Percentiles rank a stretch among this genome's conserved stretches.
Evolutionary conservation across 371 early-diverging fungal species (phyloP).

Genomic region (Mucor piriformis): DNA sequence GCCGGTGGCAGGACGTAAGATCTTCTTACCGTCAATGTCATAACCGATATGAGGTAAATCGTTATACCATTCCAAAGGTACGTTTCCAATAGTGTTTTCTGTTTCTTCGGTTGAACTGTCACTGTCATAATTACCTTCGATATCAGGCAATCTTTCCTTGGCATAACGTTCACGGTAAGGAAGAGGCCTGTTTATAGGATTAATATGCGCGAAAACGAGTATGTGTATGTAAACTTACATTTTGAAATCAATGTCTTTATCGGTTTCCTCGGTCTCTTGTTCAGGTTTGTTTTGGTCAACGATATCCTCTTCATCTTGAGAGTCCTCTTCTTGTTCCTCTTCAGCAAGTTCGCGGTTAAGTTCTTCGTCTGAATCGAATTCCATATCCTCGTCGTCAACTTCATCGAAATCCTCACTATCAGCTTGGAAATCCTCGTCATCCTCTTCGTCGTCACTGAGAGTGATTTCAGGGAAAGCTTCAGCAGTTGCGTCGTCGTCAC

Average conservation of each 20-base stretch:
- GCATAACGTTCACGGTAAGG: slow-evolving; percentile 39
- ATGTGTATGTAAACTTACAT: slow-evolving; percentile 6
- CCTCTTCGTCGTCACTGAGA: slow-evolving; percentile 40
- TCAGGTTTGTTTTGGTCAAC: slow-evolving; percentile 12
- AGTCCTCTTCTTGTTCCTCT: slow-evolving; percentile 50
- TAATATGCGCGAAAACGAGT: too few species aligned
- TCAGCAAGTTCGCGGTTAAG: slow-evolving; percentile 31
- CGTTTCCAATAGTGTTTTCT: slow-evolving; percentile 86
- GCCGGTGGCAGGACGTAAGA: slow-evolving; percentile 82
- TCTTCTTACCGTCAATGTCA: slow-evolving; percentile 89
- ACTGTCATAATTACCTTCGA: slow-evolving; percentile 88
- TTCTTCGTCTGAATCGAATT: slow-evolving; percentile 43
- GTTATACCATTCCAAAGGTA: slow-evolving; percentile 96
- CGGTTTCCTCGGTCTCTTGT: slow-evolving; percentile 33
- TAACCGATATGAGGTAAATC: slow-evolving; percentile 97
- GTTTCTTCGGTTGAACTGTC: slow-evolving; percentile 91
- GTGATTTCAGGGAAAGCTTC: slow-evolving; percentile 52
- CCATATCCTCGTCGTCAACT: slow-evolving; percentile 51
- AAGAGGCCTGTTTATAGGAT: slow-evolving; percentile 19
- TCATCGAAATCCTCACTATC: slow-evolving; percentile 40
- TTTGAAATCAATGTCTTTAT: slow-evolving; percentile 35
- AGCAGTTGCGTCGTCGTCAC: slow-evolving; percentile 36
- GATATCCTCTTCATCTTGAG: slow-evolving; percentile 31
- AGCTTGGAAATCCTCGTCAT: slow-evolving; percentile 29
- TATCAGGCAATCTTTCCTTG: slow-evolving; percentile 70